Conservation (phyloP, 441 rosid species). For the Pelargonium exstipulatum region DNA sequence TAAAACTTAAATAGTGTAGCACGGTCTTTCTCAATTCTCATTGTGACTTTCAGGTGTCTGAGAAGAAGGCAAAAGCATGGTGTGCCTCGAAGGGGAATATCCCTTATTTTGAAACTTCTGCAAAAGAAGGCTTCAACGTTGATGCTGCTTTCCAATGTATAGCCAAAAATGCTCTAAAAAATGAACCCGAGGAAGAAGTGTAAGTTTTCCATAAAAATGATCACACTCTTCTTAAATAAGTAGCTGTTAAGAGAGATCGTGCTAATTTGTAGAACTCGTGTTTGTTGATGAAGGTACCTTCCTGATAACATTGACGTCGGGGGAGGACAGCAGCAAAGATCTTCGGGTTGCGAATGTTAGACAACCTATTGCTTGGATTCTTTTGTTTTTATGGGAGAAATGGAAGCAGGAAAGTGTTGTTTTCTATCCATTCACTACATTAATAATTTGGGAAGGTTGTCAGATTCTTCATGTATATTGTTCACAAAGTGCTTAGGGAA, state of each 20-base stretch:
- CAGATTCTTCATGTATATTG: too few species aligned
- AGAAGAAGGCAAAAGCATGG: conserved; percentile 77
- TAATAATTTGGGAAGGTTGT: too few species aligned
- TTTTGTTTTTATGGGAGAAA: too few species aligned
- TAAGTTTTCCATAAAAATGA: conserved; percentile 25
- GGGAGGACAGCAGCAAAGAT: conserved; percentile 33
- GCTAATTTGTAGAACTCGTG: conserved; percentile 5
- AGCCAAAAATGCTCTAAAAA: conserved; percentile 66
- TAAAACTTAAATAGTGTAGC: too few species aligned
- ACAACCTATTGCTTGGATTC: background rate
- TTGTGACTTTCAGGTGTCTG: conserved; percentile 44
- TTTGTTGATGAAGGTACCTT: conserved; percentile 26
- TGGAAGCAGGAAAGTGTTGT: background rate
- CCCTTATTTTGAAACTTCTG: conserved; percentile 74
- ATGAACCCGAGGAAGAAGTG: conserved; percentile 79
- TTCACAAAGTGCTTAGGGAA: background rate
- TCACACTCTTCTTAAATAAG: too few species aligned
- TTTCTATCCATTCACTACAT: background rate
- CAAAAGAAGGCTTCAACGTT: conserved; percentile 73
- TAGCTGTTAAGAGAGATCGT: background rate
- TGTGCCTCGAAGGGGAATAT: conserved; percentile 74
- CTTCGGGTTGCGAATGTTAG: conserved; percentile 35
- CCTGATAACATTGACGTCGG: conserved; percentile 34
- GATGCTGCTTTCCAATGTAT: conserved; percentile 67
- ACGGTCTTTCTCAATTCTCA: conserved; percentile 1